phyloP scores from a whole-genome alignment of 768 basidiomycete genomes.

The Cubamyces lactineus region DNA sequence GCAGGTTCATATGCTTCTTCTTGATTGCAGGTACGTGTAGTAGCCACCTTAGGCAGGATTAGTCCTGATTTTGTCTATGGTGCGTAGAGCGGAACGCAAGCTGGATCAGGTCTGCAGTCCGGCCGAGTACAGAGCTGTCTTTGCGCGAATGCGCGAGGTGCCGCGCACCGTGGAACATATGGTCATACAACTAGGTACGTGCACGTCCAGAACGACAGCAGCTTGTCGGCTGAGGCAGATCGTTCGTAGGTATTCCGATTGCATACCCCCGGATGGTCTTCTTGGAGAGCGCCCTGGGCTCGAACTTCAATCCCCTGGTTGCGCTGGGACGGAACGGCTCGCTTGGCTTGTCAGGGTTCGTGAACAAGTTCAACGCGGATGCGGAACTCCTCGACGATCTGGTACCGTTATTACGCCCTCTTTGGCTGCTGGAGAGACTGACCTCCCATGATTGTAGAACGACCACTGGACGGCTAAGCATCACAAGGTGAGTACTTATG shows the following conservation, averaged over 20 bases:
- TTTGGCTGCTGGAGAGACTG: background rate
- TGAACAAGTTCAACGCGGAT: slow-evolving; percentile 90
- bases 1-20: slow-evolving; percentile 67
- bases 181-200: slow-evolving; percentile 74
- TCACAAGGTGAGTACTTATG: slow-evolving; percentile 61
- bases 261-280: slow-evolving; percentile 96
- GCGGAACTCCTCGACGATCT: slow-evolving; percentile 94
- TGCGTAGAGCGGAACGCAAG: slow-evolving; percentile 72
- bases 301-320: slow-evolving; percentile 83
- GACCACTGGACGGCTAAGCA: slow-evolving; percentile 89
- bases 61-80: background rate
- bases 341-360: slow-evolving; percentile 74
- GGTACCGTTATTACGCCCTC: slow-evolving; percentile 41
- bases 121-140: slow-evolving; percentile 72
- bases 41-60: background rate
- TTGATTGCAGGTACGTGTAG: slow-evolving; percentile 75
- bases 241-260: slow-evolving; percentile 70
- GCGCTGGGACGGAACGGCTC: slow-evolving; percentile 70
- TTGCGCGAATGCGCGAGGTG: slow-evolving; percentile 60
- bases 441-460: slow-evolving; percentile 49
- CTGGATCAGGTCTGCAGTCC: slow-evolving; percentile 80
- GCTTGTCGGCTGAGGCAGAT: background rate
- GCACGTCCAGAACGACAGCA: background rate
- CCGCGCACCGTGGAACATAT: slow-evolving; percentile 79
- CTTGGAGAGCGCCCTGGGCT: slow-evolving; percentile 75